Evolutionary conservation across 2,329 filamentous ascomycete genomes (phyloP).

Genomic region (Cercospora canescens): DNA sequence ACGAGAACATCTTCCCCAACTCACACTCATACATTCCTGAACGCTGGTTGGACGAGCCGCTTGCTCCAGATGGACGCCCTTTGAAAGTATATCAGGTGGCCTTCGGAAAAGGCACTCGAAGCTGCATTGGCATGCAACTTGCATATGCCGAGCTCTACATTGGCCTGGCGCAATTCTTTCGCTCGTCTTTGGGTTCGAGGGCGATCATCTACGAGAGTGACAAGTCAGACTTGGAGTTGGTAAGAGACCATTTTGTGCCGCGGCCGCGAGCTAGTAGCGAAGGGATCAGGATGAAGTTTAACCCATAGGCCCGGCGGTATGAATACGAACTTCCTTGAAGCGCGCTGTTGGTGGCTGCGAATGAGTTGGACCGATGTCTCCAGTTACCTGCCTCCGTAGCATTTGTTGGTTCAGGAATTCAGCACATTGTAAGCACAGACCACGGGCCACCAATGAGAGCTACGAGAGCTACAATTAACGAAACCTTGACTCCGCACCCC

Average conservation of each 20-base stretch:
- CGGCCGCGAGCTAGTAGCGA: neutral
- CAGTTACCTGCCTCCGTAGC: no score
- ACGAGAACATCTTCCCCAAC: constrained; percentile 19
- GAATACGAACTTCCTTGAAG: neutral
- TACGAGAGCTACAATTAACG: neutral
- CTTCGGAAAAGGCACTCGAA: constrained; percentile 17
- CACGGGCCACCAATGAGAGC: neutral
- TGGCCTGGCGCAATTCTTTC: constrained; percentile 14
- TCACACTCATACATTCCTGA: constrained; percentile 17
- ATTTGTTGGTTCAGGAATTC: no score
- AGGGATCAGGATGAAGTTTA: neutral
- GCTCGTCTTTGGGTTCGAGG: constrained; percentile 1
- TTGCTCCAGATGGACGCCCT: constrained; percentile 12
- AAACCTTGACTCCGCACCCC: neutral
- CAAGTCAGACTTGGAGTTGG: constrained; percentile 9
- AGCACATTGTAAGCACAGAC: neutral
- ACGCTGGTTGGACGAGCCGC: constrained; percentile 17
- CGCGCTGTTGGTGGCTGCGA: neutral
- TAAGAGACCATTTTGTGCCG: constrained; percentile 4
- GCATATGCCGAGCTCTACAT: constrained; percentile 15
- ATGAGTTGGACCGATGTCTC: no score
- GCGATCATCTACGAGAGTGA: constrained; percentile 6
- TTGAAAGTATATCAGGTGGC: constrained; percentile 12
- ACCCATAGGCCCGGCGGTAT: neutral
- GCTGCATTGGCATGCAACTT: constrained; percentile 18